Evolutionary conservation across 345 rosid genomes (phyloP).

Genomic region (sweet orange (Citrus sinensis)): DVS_A1.0 CM039163.1:41960501-41961000

Average conservation of each 20-base stretch:
- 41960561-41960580: background rate
- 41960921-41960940: too few relatives aligned
- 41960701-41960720: background rate
- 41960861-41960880: too few relatives aligned
- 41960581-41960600: background rate
- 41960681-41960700: background rate
- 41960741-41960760: background rate
- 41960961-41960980: background rate
- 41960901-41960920: too few relatives aligned
- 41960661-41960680: background rate
- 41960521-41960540: conserved; percentile 10
- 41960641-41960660: background rate
- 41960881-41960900: too few relatives aligned
- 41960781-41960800: background rate
- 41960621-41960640: background rate
- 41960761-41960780: background rate
- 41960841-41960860: too few relatives aligned
- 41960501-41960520: conserved; percentile 40
- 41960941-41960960: background rate
- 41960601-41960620: background rate
- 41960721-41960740: background rate
- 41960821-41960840: too few relatives aligned
- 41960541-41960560: background rate
- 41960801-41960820: background rate
- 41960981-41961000: background rate